Evolutionary conservation across 176 grass and related monocot genomes (phyloP).

Genomic region (Juncus effusus): DNA sequence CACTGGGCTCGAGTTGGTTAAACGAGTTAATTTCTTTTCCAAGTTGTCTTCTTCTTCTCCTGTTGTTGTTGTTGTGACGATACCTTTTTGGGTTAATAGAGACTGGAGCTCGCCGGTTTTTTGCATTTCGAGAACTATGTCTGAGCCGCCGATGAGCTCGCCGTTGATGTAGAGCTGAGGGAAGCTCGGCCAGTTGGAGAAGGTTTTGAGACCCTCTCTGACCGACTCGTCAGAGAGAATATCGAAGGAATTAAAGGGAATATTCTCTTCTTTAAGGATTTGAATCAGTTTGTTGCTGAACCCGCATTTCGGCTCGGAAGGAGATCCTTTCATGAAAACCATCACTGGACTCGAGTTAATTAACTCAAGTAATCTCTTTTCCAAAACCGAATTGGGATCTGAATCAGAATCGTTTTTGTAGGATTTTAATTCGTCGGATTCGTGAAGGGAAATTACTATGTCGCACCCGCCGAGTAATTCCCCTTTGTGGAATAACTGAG

Average conservation of each 20-base stretch:
- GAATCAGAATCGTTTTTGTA: constrained; percentile 51
- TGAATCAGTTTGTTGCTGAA: constrained; percentile 85
- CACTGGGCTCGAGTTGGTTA: constrained; percentile 50
- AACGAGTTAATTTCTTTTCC: constrained; percentile 47
- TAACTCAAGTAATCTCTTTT: constrained; percentile 15
- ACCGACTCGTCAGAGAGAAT: constrained; percentile 78
- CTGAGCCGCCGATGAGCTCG: constrained; percentile 90
- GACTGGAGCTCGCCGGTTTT: constrained; percentile 89
- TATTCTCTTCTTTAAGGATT: constrained; percentile 86
- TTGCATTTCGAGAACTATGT: constrained; percentile 88
- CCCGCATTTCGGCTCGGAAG: constrained; percentile 88
- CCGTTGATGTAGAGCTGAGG: constrained; percentile 90
- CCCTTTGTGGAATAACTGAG: constrained; percentile 88
- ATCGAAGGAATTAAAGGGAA: constrained; percentile 84
- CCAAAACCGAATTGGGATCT: constrained; percentile 46
- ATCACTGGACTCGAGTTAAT: constrained; percentile 64
- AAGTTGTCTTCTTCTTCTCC: constrained; percentile 30
- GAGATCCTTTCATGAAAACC: constrained; percentile 84
- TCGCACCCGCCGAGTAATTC: constrained; percentile 91
- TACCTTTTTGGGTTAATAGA: constrained; percentile 58
- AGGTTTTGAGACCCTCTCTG: constrained; percentile 69
- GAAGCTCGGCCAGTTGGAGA: constrained; percentile 94
- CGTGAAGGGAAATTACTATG: constrained; percentile 87
- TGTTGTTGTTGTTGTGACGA: background rate
- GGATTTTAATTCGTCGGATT: constrained; percentile 79